Percentiles rank a stretch among this genome's conserved stretches.
phyloP scores from a whole-genome alignment of 1,284 basidiomycete genomes.

The Ceratobasidium sp. region DNA sequence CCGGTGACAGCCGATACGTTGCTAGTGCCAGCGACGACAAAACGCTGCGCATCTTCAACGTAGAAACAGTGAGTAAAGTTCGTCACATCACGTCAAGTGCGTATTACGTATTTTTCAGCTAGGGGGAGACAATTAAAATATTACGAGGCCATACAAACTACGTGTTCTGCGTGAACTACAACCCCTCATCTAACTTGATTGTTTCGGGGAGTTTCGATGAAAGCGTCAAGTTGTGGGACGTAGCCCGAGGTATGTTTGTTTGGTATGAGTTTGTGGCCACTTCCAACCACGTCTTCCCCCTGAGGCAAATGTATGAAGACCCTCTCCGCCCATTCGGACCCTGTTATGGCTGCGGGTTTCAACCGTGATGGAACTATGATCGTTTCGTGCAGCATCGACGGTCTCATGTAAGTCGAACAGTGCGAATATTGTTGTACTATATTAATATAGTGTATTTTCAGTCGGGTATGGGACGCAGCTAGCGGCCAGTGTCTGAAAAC shows the following conservation, averaged over 20 bases:
- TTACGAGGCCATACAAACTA: conserved; percentile 91
- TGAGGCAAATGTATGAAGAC: conserved; percentile 81
- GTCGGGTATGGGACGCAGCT: conserved; percentile 96
- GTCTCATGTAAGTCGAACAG: conserved; percentile 80
- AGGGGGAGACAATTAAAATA: conserved; percentile 68
- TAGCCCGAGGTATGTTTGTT: conserved; percentile 74
- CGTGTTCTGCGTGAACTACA: conserved; percentile 92
- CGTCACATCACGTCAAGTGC: neutral
- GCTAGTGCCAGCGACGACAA: conserved; percentile 93
- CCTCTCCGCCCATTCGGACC: conserved; percentile 95
- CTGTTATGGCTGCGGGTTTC: conserved; percentile 92
- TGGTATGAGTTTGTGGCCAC: neutral
- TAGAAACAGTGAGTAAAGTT: conserved; percentile 66
- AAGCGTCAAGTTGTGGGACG: conserved; percentile 94
- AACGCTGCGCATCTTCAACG: conserved; percentile 82
- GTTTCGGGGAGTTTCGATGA: conserved; percentile 96
- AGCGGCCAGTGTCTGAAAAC: conserved; percentile 98
- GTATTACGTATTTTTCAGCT: conserved; percentile 15
- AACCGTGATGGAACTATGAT: conserved; percentile 95
- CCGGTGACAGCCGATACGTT: conserved; percentile 79
- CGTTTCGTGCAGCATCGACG: conserved; percentile 94
- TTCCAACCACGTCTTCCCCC: conserved; percentile 18
- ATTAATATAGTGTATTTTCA: conserved; percentile 54
- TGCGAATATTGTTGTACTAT: neutral
- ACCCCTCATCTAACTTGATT: conserved; percentile 86